phyloP scores from a whole-genome alignment of 495 filamentous ascomycete species.

The Cenococcum geophilum region DNA sequence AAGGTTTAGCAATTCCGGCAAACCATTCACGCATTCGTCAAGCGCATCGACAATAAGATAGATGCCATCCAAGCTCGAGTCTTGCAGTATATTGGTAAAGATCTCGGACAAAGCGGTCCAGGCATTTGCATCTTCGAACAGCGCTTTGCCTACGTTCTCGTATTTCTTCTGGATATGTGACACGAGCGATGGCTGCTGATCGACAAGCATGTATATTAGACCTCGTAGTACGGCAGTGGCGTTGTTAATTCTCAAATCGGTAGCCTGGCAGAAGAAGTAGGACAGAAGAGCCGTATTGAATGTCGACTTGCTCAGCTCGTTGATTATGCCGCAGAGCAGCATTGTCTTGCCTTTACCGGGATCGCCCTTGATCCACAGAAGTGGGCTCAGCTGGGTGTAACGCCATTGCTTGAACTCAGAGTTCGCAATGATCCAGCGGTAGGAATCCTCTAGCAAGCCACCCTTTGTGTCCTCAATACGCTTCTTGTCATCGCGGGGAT shows the following conservation, averaged over 20 bases:
- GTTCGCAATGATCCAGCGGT: conserved; percentile 3
- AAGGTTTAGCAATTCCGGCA: conserved; percentile 14
- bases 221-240: conserved; percentile 3
- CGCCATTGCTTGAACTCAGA: conserved; percentile 5
- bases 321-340: too few relatives aligned
- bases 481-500: too few relatives aligned
- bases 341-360: too few relatives aligned
- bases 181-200: conserved; percentile 36
- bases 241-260: not conserved
- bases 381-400: not conserved
- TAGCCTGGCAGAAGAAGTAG: too few relatives aligned
- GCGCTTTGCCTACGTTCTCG: conserved; percentile 19
- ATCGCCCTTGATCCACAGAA: not conserved
- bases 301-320: too few relatives aligned
- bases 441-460: not conserved
- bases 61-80: conserved; percentile 23
- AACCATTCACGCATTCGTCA: conserved; percentile 4
- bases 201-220: conserved; percentile 33
- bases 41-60: conserved; percentile 32
- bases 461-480: too few relatives aligned
- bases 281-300: too few relatives aligned
- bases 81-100: conserved; percentile 37
- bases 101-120: conserved; percentile 33
- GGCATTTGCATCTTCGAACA: conserved; percentile 38
- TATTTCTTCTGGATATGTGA: conserved; percentile 23